phyloP scores from a whole-genome alignment of 2,329 filamentous ascomycete genomes.

The Madurella mycetomatis region DNA sequence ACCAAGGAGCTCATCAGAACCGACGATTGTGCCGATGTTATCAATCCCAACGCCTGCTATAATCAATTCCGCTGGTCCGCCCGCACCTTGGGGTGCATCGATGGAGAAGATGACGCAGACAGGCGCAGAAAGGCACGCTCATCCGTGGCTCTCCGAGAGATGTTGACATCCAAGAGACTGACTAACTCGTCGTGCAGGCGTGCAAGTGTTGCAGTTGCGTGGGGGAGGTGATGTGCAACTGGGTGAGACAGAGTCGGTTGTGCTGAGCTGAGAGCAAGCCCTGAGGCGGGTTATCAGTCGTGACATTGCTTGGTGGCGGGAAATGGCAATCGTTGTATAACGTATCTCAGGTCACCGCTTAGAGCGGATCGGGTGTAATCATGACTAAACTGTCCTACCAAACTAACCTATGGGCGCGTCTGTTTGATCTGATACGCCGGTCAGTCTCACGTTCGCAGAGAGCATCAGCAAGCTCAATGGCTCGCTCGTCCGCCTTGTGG shows the following conservation, averaged over 20 bases:
- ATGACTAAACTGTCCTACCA: too few species aligned
- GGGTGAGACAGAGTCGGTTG: constrained; percentile 30
- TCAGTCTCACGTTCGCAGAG: too few species aligned
- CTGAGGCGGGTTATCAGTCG: too few species aligned
- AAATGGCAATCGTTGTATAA: too few species aligned
- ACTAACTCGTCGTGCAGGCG: constrained; percentile 23
- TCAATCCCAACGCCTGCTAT: constrained; percentile 39
- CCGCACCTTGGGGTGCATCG: constrained; percentile 36
- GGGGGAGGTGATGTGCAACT: constrained; percentile 34
- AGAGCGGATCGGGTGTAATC: too few species aligned
- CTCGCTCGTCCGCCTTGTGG: too few species aligned
- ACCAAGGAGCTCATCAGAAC: constrained; percentile 32
- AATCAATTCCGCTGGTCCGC: constrained; percentile 36
- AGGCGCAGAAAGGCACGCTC: constrained; percentile 30
- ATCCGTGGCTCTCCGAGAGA: background rate
- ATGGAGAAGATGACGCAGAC: constrained; percentile 32
- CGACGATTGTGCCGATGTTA: constrained; percentile 37
- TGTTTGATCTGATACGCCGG: too few species aligned
- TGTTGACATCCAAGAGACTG: background rate
- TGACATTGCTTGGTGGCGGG: too few species aligned
- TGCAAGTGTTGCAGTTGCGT: constrained; percentile 38
- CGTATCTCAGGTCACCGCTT: too few species aligned
- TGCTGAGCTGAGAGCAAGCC: constrained; percentile 2
- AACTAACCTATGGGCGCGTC: too few species aligned
- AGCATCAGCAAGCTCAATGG: too few species aligned